Conservation (phyloP, 2,329 filamentous ascomycete species). For the Massarina eburnea region DNA sequence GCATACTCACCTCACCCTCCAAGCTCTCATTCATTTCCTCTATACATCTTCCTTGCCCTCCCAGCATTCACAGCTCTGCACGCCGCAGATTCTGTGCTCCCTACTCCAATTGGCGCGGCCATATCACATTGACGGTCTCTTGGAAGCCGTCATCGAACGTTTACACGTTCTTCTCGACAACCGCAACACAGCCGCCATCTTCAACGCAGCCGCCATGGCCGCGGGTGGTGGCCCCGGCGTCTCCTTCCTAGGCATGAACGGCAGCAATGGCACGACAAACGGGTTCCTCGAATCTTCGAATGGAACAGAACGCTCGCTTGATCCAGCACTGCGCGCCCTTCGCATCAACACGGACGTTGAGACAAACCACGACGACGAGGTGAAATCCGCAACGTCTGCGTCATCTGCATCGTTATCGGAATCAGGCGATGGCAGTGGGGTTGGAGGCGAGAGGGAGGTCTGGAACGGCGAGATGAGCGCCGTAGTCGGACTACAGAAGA, state of each 20-base stretch:
- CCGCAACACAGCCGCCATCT: conserved; percentile 91
- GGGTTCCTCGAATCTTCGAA: conserved; percentile 13
- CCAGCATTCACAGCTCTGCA: conserved; percentile 75
- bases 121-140: conserved; percentile 87
- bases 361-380: conserved; percentile 35
- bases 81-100: conserved; percentile 93
- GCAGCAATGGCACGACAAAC: conserved; percentile 32
- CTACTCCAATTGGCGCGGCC: conserved; percentile 90
- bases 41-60: conserved; percentile 89
- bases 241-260: conserved; percentile 54
- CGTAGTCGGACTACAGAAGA: conserved; percentile 93
- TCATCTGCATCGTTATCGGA: conserved; percentile 36
- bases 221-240: conserved; percentile 88
- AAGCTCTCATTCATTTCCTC: conserved; percentile 87
- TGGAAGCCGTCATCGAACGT: conserved; percentile 90
- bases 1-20: conserved; percentile 85
- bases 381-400: conserved; percentile 34
- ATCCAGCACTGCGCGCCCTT: conserved; percentile 42
- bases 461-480: conserved; percentile 83
- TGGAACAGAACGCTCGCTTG: conserved; percentile 28
- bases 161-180: conserved; percentile 88
- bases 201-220: conserved; percentile 98
- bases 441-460: conserved; percentile 58
- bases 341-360: conserved; percentile 55
- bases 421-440: conserved; percentile 37